Evolutionary conservation across 2,329 filamentous ascomycete species (phyloP), one percentile per base, ranked within the genome.

Genomic region (Bimuria novae-zelandiae): DNA sequence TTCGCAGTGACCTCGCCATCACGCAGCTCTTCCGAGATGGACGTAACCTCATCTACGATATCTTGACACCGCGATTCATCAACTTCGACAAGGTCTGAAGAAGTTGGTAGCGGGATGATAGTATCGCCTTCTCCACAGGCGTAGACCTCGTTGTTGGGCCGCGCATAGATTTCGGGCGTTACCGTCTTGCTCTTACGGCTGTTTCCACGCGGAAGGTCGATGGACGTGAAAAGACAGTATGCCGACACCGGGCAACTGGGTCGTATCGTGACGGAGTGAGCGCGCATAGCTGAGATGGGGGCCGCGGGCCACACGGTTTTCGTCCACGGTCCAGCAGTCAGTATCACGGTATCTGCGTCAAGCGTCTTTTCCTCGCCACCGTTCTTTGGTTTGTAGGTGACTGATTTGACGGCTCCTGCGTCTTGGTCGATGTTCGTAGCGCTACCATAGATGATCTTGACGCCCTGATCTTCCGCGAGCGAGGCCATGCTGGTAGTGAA

Each of bases 71-170:
- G 84, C 6, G 78, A 75, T 53, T 86, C 81, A 69, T 97, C 92
- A 54, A 87, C 84, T 63, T 87, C 76, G 1, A 97, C 93, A 6
- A 87, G 81, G 59, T 90, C 89, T 3, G 89, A 86, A 0, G 87
- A 87, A 2, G 85, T 79, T 0, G 94, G 94, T 1, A 99, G 80
- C 0, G 90, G 88, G 0, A 90, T 82, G 3, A 80, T 73, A 1
- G 82, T 82, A 69, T 99, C 94, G 19, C 91, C 90, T 67, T 97
- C 92, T 39, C 92, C 94, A 69, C 94, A 99, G 0, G 91, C 92
- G 72, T 99, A 99, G 10, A 96, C 88, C 70, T 96, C 92, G 50
- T 89, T 84, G 70, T 91, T 89, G 0, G 92, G 92, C 3, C 94
- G 83, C 0, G 94, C 89, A 71, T 99, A 99, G 57, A 97, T 94